These are phyloP conservation scores for Botrytis pseudocinerea DNA, from an alignment of 2,329 filamentous ascomycete species.

Conservation along the genomic window DNA sequence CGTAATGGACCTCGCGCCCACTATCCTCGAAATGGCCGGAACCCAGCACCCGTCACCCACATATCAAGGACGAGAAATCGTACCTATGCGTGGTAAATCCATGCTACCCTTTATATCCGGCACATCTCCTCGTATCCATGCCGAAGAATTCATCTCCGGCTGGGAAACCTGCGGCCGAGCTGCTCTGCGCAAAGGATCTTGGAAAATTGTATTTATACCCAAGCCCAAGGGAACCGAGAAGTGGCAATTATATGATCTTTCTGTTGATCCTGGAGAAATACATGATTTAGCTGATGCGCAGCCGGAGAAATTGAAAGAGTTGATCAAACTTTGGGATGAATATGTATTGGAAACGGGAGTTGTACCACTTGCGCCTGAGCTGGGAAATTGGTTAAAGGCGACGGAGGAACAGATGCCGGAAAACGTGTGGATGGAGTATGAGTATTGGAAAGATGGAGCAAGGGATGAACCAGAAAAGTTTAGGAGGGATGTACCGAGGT, in stretches of 20 bases:
- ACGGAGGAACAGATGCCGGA: conserved; percentile 66
- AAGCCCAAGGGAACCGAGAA: conserved; percentile 55
- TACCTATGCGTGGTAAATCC: not conserved
- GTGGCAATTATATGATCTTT: conserved; percentile 59
- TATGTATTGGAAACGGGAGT: conserved; percentile 61
- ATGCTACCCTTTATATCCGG: not conserved
- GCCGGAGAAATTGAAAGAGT: conserved; percentile 48
- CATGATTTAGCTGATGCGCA: conserved; percentile 47
- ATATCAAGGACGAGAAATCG: not conserved
- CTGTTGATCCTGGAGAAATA: conserved; percentile 53
- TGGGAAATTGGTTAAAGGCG: conserved; percentile 59
- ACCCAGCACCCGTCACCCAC: not conserved
- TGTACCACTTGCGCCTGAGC: conserved; percentile 57
- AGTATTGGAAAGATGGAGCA: conserved; percentile 60
- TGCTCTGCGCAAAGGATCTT: not conserved
- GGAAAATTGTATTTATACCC: conserved; percentile 44
- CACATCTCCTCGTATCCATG: not conserved
- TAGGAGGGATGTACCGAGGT: conserved; percentile 24
- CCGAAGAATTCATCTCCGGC: not conserved
- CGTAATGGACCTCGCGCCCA: not conserved
- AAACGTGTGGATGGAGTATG: conserved; percentile 66
- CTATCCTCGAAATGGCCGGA: not conserved
- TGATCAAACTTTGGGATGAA: conserved; percentile 57
- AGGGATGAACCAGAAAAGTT: conserved; percentile 30
- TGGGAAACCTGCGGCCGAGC: not conserved